These are phyloP conservation scores for Musa beccarii DNA, from an alignment of 176 grass and related monocot species.

Conservation along the genomic window DNA sequence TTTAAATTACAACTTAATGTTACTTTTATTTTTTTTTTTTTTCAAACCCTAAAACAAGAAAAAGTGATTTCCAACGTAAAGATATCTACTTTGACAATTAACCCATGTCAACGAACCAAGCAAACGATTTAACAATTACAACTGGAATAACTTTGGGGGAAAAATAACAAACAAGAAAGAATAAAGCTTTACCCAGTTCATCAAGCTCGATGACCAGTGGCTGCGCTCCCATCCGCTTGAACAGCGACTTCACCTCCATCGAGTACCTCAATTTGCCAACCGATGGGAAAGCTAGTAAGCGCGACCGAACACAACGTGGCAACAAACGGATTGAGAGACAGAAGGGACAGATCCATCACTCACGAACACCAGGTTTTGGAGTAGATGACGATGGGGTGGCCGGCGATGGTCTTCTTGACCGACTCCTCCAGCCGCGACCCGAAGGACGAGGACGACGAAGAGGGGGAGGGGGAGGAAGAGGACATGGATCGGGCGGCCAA, in stretches of 20 bases:
- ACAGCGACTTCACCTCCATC: conserved; percentile 75
- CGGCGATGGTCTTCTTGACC: conserved; percentile 52
- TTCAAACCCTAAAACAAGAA: neutral
- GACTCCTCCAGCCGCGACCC: conserved; percentile 81
- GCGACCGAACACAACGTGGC: neutral
- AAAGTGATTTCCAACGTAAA: neutral
- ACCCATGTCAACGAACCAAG: neutral
- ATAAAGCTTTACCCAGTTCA: conserved; percentile 41
- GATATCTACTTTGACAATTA: neutral
- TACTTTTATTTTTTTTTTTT: no score
- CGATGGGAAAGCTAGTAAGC: neutral
- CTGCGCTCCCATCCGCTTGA: conserved; percentile 72
- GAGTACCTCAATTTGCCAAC: conserved; percentile 43
- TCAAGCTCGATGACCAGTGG: conserved; percentile 81
- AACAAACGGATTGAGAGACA: neutral
- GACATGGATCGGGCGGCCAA: conserved; percentile 14
- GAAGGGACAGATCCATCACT: neutral
- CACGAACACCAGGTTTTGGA: conserved; percentile 98
- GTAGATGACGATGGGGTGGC: conserved; percentile 76
- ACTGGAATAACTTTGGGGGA: neutral
- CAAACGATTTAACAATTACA: neutral
- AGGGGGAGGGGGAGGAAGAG: conserved; percentile 10
- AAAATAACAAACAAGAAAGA: neutral
- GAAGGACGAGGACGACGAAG: conserved; percentile 55
- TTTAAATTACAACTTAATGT: no score